Conservation (phyloP, 345 rosid genomes). For the Cardamine chenopodiifolia region DNA sequence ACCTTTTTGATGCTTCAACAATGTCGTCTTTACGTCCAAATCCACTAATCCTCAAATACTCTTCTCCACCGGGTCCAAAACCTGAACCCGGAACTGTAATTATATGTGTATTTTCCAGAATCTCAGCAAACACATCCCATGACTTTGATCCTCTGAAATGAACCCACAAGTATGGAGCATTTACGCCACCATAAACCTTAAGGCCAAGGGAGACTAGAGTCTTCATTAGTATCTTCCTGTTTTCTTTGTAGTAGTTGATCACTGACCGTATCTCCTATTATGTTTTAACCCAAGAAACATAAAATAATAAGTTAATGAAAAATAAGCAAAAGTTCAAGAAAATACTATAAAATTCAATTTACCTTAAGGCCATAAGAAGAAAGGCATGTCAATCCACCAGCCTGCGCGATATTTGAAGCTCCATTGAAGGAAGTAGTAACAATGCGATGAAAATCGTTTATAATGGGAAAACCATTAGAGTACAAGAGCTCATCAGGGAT, state of each 20-base stretch:
- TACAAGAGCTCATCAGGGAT: constrained; percentile 74
- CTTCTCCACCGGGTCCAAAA: constrained; percentile 84
- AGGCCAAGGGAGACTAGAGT: constrained; percentile 55
- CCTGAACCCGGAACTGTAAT: constrained; percentile 77
- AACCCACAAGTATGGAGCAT: constrained; percentile 81
- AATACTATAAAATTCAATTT: not conserved
- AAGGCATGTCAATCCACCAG: constrained; percentile 82
- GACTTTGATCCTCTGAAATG: constrained; percentile 66
- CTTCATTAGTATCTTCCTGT: constrained; percentile 57
- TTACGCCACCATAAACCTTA: constrained; percentile 67
- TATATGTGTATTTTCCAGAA: constrained; percentile 69
- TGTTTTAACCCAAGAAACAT: not conserved
- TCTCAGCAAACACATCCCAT: constrained; percentile 71
- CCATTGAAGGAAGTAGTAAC: constrained; percentile 86
- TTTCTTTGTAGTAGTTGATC: constrained; percentile 65
- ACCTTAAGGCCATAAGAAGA: constrained; percentile 65
- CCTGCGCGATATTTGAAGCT: constrained; percentile 77
- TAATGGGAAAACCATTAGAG: constrained; percentile 68
- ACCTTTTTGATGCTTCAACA: constrained; percentile 67
- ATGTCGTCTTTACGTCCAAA: constrained; percentile 57
- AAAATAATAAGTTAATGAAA: not conserved
- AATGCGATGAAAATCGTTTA: constrained; percentile 69
- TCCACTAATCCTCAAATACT: constrained; percentile 70
- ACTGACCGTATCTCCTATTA: constrained; percentile 40
- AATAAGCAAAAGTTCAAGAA: not conserved